phyloP scores from a whole-genome alignment of 441 rosid species.

The Corymbia citriodora region DNA sequence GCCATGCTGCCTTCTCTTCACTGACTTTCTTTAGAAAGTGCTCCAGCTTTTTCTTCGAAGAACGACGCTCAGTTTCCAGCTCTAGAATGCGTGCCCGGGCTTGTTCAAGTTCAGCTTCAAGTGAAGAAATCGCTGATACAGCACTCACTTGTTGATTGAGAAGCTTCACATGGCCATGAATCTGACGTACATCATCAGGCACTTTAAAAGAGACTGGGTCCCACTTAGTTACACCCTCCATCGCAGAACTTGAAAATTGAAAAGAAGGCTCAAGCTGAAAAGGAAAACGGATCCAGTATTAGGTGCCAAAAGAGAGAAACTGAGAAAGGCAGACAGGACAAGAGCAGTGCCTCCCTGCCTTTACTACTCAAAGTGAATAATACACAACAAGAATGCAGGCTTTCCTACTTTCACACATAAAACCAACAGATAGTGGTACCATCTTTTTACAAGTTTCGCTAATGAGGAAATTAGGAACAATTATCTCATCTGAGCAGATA shows the following conservation, averaged over 20 bases:
- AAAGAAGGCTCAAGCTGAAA: slow-evolving; percentile 66
- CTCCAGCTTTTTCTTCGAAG: slow-evolving; percentile 20
- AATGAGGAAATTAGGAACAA: neutral
- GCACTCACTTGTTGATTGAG: slow-evolving; percentile 66
- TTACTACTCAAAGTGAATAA: neutral
- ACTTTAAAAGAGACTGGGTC: slow-evolving; percentile 63
- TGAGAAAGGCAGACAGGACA: neutral
- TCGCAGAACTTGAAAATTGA: slow-evolving; percentile 67
- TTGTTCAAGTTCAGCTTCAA: slow-evolving; percentile 28
- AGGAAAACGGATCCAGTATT: slow-evolving; percentile 1
- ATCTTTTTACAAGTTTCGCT: neutral
- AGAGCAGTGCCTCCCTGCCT: neutral
- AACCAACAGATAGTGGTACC: neutral
- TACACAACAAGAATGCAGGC: neutral
- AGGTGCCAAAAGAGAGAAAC: neutral
- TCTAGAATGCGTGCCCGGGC: slow-evolving; percentile 32
- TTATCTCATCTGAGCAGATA: neutral
- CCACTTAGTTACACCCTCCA: slow-evolving; percentile 97
- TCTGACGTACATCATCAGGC: slow-evolving; percentile 52
- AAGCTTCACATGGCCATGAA: slow-evolving; percentile 49
- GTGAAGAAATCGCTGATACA: slow-evolving; percentile 29
- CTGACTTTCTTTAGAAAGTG: slow-evolving; percentile 90
- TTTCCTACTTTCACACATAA: neutral
- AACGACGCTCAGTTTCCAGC: slow-evolving; percentile 24
- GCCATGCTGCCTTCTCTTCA: slow-evolving; percentile 29